A percentile compares a stretch with the other conserved stretches of the same genome.
Conservation (phyloP, 1,139 yeast species). For the Blastobotrys persicus region DNA sequence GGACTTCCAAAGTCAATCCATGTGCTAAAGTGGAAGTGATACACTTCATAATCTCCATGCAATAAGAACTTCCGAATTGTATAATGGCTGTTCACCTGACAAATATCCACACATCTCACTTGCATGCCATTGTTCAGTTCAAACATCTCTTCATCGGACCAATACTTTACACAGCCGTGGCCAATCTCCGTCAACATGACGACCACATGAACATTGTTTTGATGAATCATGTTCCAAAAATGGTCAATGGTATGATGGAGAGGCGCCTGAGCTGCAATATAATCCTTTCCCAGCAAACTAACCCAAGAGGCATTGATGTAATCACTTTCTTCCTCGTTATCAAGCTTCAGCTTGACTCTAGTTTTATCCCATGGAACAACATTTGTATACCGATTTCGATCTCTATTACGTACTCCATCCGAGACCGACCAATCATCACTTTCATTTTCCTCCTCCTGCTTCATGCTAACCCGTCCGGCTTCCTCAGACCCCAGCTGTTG, state of each 20-base stretch:
- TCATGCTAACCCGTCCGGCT: conserved; percentile 4
- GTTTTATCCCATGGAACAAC: conserved; percentile 60
- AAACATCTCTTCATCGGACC: conserved; percentile 48
- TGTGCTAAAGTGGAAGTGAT: conserved; percentile 51
- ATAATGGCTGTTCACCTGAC: conserved; percentile 10
- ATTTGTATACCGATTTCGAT: conserved; percentile 54
- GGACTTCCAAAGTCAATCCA: conserved; percentile 62
- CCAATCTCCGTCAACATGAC: conserved; percentile 92
- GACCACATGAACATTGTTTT: conserved; percentile 47
- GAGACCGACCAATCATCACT: conserved; percentile 7
- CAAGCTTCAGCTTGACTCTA: conserved; percentile 46
- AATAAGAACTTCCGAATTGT: conserved; percentile 8
- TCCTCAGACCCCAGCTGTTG: conserved; percentile 3
- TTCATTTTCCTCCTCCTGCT: background rate
- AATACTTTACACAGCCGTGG: conserved; percentile 62
- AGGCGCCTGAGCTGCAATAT: conserved; percentile 76
- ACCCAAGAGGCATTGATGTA: conserved; percentile 52
- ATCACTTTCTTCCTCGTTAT: conserved; percentile 32
- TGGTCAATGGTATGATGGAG: conserved; percentile 56
- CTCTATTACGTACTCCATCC: conserved; percentile 25
- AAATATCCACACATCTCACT: conserved; percentile 1
- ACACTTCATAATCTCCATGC: conserved; percentile 35
- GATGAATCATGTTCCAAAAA: conserved; percentile 84
- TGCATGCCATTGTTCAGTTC: background rate
- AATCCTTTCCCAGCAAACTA: conserved; percentile 35